Evolutionary conservation across 345 rosid species (phyloP).

Genomic region (Euphorbia peplus): DNA sequence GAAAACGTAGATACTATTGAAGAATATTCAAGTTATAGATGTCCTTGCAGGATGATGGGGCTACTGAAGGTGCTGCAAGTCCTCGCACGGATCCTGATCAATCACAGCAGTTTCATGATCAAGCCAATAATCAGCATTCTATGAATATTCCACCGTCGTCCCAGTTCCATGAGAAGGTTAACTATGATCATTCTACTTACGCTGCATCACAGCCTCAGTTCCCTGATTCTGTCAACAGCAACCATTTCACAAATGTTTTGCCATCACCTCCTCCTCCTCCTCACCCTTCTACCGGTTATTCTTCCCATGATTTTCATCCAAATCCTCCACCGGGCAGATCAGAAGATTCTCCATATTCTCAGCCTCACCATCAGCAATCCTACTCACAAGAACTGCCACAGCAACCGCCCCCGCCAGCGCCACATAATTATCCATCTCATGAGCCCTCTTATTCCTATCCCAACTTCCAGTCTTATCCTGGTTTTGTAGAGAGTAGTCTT

Average conservation of each 20-base stretch:
- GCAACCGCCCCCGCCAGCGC: constrained; percentile 41
- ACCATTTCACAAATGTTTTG: constrained; percentile 4
- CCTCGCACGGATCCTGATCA: constrained; percentile 44
- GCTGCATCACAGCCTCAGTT: constrained; percentile 26
- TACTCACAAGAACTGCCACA: constrained; percentile 60
- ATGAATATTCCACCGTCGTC: constrained; percentile 40
- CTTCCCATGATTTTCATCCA: constrained; percentile 57
- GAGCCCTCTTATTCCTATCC: constrained; percentile 63
- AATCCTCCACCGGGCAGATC: constrained; percentile 41
- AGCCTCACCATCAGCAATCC: constrained; percentile 51
- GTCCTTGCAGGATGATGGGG: constrained; percentile 56
- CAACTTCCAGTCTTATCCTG: constrained; percentile 88
- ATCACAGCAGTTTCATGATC: constrained; percentile 47
- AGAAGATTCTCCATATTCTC: constrained; percentile 46
- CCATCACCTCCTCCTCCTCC: constrained; percentile 50
- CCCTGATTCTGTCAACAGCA: constrained; percentile 19
- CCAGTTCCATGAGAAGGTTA: constrained; percentile 42
- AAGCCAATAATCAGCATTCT: constrained; percentile 39
- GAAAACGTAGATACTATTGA: neutral
- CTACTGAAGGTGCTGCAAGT: constrained; percentile 39
- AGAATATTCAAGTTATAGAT: constrained; percentile 17
- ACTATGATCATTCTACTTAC: constrained; percentile 39
- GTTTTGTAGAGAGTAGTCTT: constrained; percentile 75
- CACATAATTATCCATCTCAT: constrained; percentile 53
- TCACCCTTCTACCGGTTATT: constrained; percentile 38